Evolutionary conservation across 306 rosid genomes (phyloP), one percentile per base, ranked within the genome.

Genomic region (Cicer pinnatifidum): DNA sequence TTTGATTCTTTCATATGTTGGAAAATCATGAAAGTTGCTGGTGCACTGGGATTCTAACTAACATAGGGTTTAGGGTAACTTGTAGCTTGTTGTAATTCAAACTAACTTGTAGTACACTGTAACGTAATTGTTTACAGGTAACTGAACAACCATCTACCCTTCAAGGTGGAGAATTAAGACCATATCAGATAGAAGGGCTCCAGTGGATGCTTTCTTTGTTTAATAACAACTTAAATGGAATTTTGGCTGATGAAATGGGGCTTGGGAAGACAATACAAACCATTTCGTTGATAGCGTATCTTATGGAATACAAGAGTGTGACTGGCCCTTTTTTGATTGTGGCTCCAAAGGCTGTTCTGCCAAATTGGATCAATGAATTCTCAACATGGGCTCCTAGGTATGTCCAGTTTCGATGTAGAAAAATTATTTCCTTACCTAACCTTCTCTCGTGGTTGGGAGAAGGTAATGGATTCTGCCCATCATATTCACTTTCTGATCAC

Each of bases 201-300:
- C 99, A 95, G 47, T 95, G 99, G 99, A 95, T 95, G 99, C 73
- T 95, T 76, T 95, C 99, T 37, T 86, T 95, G 89, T 95, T 90
- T 76, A 95, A 95, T 75, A 95, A 95, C 90, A 91, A 91, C 69
- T 81, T 95, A 28, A 95, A 95, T 78, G 99, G 99, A 84, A 95
- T 95, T 85, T 85, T 95, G 86, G 99, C 99, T 72, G 99, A 95
- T 68, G 99, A 95, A 84, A 95, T 95, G 99, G 99, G 99, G 40
- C 84, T 95, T 72, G 99, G 99, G 69, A 95, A 95, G 86, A 95
- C 99, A 45, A 95, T 95, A 84, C 99, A 95, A 80, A 95, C 99
- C 48, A 95, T 95, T 76, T 91, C 99, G 0, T 79, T 95, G 83
- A 81, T 95, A 79, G 99, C 97, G 41, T 73, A 95, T 84, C 96